phyloP scores from a whole-genome alignment of 2,329 filamentous ascomycete genomes.

The Penicillium sp. region DNA sequence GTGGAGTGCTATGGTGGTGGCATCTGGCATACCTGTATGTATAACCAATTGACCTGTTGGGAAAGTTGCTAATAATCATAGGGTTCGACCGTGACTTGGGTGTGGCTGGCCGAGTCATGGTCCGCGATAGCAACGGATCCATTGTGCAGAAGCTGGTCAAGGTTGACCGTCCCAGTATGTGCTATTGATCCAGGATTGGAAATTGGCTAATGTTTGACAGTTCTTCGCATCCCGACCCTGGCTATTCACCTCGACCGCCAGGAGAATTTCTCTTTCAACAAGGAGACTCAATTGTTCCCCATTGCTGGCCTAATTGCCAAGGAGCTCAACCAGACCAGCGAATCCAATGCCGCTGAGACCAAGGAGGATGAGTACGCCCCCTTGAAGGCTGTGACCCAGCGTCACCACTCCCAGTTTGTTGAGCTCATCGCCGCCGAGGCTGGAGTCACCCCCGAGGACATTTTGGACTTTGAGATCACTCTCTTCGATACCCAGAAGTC shows the following conservation, averaged over 20 bases:
- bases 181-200: not conserved
- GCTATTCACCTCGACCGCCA: slow-evolving; percentile 92
- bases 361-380: slow-evolving; percentile 66
- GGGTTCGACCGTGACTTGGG: slow-evolving; percentile 94
- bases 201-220: slow-evolving; percentile 25
- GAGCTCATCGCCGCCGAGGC: slow-evolving; percentile 81
- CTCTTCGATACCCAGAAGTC: slow-evolving; percentile 94
- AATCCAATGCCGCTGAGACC: slow-evolving; percentile 33
- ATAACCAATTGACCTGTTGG: not conserved
- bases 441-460: slow-evolving; percentile 66
- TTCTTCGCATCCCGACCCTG: slow-evolving; percentile 88
- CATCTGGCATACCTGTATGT: slow-evolving; percentile 84
- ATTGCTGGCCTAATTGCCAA: slow-evolving; percentile 85
- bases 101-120: slow-evolving; percentile 84
- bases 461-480: slow-evolving; percentile 94
- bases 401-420: slow-evolving; percentile 86
- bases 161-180: slow-evolving; percentile 73
- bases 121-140: slow-evolving; percentile 69
- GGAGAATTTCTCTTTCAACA: slow-evolving; percentile 88
- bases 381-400: slow-evolving; percentile 72
- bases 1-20: slow-evolving; percentile 97
- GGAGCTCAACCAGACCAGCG: slow-evolving; percentile 76
- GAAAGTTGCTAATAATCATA: slow-evolving; percentile 23
- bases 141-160: slow-evolving; percentile 86
- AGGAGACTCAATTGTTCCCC: slow-evolving; percentile 92